phyloP scores from a whole-genome alignment of 768 basidiomycete species.

The Podaxis sp. region DNA sequence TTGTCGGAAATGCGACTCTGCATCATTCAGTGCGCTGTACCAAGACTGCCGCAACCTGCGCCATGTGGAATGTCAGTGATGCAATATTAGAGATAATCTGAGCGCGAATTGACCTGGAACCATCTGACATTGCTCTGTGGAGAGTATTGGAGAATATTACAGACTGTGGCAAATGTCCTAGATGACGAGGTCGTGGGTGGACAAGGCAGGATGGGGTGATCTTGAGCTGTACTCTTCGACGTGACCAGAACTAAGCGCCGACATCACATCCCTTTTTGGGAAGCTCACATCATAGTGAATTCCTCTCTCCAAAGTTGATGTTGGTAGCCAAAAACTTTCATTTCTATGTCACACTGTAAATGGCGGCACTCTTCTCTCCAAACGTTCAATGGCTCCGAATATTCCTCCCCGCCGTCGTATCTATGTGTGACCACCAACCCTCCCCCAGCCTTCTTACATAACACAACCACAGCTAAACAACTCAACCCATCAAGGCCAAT shows the following conservation, averaged over 20 bases:
- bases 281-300: neutral
- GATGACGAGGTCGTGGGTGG: neutral
- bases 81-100: neutral
- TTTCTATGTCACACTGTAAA: neutral
- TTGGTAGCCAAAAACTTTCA: neutral
- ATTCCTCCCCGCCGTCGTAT: too few species aligned
- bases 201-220: conserved; percentile 4
- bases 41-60: conserved; percentile 79
- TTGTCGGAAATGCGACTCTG: conserved; percentile 76
- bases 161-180: neutral
- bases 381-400: neutral
- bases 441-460: too few species aligned
- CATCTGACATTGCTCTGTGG: conserved; percentile 31
- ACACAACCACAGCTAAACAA: neutral
- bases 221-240: neutral
- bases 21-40: conserved; percentile 71
- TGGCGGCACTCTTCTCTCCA: neutral
- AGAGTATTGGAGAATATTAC: neutral
- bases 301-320: neutral
- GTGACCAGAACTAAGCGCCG: conserved; percentile 15
- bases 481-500: neutral
- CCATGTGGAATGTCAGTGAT: conserved; percentile 10
- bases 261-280: conserved; percentile 17
- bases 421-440: too few species aligned
- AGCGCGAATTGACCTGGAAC: conserved; percentile 25